Base-by-base conservation (phyloP, 768 basidiomycete species). In the Mycena pura region DNA sequence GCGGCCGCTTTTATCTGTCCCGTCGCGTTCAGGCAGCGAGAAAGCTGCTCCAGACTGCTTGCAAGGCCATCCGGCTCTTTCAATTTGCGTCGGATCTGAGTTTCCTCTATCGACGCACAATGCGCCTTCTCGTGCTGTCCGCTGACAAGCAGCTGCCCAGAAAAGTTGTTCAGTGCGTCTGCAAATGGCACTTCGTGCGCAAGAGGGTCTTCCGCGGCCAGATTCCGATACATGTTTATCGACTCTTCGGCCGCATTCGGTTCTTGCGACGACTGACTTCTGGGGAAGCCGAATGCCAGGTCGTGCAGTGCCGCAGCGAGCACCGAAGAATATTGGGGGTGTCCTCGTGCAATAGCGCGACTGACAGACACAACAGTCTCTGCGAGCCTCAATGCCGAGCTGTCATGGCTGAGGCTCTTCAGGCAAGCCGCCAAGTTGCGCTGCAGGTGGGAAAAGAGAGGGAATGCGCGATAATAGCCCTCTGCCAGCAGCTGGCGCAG, bases 231-330 rank as follows among this genome's bases (percentile, higher is more conserved):
- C 3, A 65, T n/a, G 19, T n/a, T n/a, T 27, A 65, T 31, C 29
- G 46, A 60, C 22, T 61, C 54, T 13, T 52, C 59, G 14, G 50
- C 64, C 4, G 28, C 55, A 21, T 44, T 15, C 5, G 27, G 19
- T 24, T 64, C 58, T 17, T 10, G 58, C 9, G 28, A 25, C 1
- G 43, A 47, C 34, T 19, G 60, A 11, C 31, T 13, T 1, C 6
- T 24, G 29, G 44, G 38, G 43, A 65, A 61, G 6, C 55, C 64
- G 19, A 65, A 65, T 1, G 59, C 64, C 6, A 51, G 55, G 57
- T 57, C 59, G 28, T 61, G 50, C 2, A 65, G 38, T n/a, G 64
- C 59, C 19, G 59, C 64, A 34, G 64, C 64, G 6, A 61, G 55
- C 3, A 61, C 24, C 14, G 51, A 17, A n/a, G 2, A 31, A 24